phyloP scores from a whole-genome alignment of 495 filamentous ascomycete genomes.

The Xylaria flabelliformis region DNA sequence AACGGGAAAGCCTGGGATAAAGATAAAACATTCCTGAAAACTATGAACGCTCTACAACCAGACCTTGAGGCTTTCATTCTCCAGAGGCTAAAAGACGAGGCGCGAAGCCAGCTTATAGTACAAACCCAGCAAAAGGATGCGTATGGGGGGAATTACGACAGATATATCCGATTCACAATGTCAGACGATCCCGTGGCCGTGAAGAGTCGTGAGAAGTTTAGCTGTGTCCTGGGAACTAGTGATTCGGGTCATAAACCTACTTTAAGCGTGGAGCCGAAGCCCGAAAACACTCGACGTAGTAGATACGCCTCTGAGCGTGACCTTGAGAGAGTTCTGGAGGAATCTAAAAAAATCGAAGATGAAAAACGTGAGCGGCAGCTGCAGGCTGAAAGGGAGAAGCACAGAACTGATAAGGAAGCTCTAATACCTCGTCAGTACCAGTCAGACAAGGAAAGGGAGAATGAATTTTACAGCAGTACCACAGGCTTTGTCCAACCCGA shows the following conservation, averaged over 20 bases:
- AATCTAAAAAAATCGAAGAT: slow-evolving; percentile 77
- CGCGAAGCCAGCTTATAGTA: slow-evolving; percentile 29
- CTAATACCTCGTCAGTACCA: slow-evolving; percentile 80
- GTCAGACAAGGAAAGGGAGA: slow-evolving; percentile 52
- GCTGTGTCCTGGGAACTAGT: slow-evolving; percentile 30
- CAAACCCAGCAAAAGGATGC: slow-evolving; percentile 40
- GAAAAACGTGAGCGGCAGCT: slow-evolving; percentile 74
- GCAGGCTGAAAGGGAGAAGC: slow-evolving; percentile 70
- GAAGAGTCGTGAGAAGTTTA: slow-evolving; percentile 53
- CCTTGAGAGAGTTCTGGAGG: slow-evolving; percentile 74
- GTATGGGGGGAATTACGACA: slow-evolving; percentile 53
- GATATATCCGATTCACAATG: slow-evolving; percentile 57
- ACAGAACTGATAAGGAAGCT: slow-evolving; percentile 84
- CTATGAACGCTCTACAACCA: slow-evolving; percentile 35
- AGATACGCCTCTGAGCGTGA: slow-evolving; percentile 71
- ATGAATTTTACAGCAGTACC: slow-evolving; percentile 70
- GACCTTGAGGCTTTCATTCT: slow-evolving; percentile 46
- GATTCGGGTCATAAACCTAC: slow-evolving; percentile 45
- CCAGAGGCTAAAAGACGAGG: slow-evolving; percentile 36
- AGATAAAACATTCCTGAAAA: slow-evolving; percentile 45
- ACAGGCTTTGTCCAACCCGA: slow-evolving; percentile 72
- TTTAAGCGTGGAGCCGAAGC: slow-evolving; percentile 56
- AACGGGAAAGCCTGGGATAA: slow-evolving; percentile 51
- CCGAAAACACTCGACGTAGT: slow-evolving; percentile 68
- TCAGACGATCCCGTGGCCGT: slow-evolving; percentile 56